Base-by-base conservation (phyloP, 2,329 filamentous ascomycete genomes). In the Apiospora koreana region DNA sequence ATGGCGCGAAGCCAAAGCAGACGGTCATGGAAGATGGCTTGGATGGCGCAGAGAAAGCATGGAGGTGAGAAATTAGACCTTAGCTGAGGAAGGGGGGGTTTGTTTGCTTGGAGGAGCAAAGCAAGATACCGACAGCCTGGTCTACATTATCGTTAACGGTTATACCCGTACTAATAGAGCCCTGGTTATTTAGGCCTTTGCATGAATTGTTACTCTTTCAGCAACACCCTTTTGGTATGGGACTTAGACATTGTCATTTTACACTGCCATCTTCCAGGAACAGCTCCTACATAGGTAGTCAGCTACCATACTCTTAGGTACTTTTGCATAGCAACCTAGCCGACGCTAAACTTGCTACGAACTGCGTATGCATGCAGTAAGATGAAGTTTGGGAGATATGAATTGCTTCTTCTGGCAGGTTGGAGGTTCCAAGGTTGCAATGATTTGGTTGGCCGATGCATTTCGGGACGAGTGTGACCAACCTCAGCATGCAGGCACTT, bases 391-490 rank as follows among this genome's bases (percentile, higher is more conserved):
- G 54, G 54, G n/a, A 38, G 31, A 14, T 38, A 23, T 10, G 31
- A 7, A 62, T 62, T 62, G 54, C 54, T 62, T 62, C 54, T 62
- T 62, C 54, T 62, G 54, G 54, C 54, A 62, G 54, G 28, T 62
- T 16, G 18, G 31, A 62, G 54, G 31, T 31, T 62, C 31, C 54
- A 62, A 38, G 54, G 54, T 23, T 38, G 54, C 10, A 6, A 18
- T 12, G 54, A 38, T 62, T 38, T 62, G 54, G 54, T 38, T 62
- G 54, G 54, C 21, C 28, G 54, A 62, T n/a, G 31, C 31, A 62
- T 21, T 14, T 21, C 50, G 16, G 50, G 50, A n/a, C 18, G 28
- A 35, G 28, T 58, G 50, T 35, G 50, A 58, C 50, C 50, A 58
- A 58, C 50, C 18, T 31, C 50, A 18, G 54, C 21, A 62, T 38